A percentile compares a stretch with the other conserved stretches of the same genome.
phyloP scores from a whole-genome alignment of 495 filamentous ascomycete species.

The Chaetomium fimeti region DNA sequence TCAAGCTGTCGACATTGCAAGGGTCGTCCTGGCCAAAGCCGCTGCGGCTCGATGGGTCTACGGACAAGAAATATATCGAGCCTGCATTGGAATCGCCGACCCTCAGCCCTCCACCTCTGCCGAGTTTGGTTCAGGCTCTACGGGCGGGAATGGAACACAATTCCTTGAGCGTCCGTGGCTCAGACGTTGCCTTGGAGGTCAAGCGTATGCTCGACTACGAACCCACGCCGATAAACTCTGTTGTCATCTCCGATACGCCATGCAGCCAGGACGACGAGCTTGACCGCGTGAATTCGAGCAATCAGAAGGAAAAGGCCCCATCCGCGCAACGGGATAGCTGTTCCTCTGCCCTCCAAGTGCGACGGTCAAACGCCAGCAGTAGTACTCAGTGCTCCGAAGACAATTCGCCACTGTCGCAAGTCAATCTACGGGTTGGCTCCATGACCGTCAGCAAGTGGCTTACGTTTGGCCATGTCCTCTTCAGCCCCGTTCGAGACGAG shows the following conservation, averaged over 20 bases:
- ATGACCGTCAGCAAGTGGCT: slow-evolving; percentile 75
- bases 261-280: slow-evolving; percentile 44
- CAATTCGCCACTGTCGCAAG: slow-evolving; percentile 64
- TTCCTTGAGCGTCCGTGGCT: slow-evolving; percentile 45
- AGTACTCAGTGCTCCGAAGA: slow-evolving; percentile 49
- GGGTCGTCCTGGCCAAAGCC: slow-evolving; percentile 47
- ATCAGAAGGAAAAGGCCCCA: background rate
- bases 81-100: slow-evolving; percentile 46
- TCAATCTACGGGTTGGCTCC: slow-evolving; percentile 77
- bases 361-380: slow-evolving; percentile 49
- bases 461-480: slow-evolving; percentile 90
- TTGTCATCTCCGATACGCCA: slow-evolving; percentile 55
- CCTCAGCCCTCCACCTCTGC: slow-evolving; percentile 31
- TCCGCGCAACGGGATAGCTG: slow-evolving; percentile 30
- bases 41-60: slow-evolving; percentile 45
- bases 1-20: slow-evolving; percentile 53
- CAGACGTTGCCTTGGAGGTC: slow-evolving; percentile 49
- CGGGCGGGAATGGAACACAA: slow-evolving; percentile 31
- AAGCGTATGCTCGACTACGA: slow-evolving; percentile 43
- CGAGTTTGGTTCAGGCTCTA: slow-evolving; percentile 37
- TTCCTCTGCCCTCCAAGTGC: slow-evolving; percentile 39
- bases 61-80: slow-evolving; percentile 29
- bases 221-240: slow-evolving; percentile 44
- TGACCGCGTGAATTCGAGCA: slow-evolving; percentile 34
- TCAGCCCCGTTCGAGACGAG: slow-evolving; percentile 85